phyloP scores from a whole-genome alignment of 129 eudicot species.

The Arctium minus region DNA sequence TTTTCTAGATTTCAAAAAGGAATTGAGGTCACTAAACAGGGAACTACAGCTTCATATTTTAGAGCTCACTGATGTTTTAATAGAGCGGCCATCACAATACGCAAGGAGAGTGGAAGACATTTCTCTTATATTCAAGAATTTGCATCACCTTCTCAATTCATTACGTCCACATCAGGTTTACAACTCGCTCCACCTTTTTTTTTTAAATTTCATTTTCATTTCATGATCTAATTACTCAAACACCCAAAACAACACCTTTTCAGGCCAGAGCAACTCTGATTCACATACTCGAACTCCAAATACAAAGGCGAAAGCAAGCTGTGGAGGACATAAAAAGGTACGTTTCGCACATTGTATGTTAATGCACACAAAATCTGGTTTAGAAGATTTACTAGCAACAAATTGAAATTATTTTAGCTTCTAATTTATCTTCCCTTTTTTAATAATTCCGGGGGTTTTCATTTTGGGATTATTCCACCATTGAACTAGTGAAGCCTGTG shows the following conservation, averaged over 20 bases:
- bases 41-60: slow-evolving; percentile 79
- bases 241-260: not conserved
- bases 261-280: slow-evolving; percentile 92
- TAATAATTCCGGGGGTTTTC: not conserved
- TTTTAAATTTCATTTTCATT: not conserved
- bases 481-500: not conserved
- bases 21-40: slow-evolving; percentile 82
- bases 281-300: slow-evolving; percentile 85
- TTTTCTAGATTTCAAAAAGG: slow-evolving; percentile 80
- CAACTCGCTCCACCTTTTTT: not conserved
- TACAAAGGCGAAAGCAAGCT: slow-evolving; percentile 83
- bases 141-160: slow-evolving; percentile 89
- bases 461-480: not conserved
- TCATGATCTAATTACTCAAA: not conserved
- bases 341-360: not conserved
- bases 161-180: slow-evolving; percentile 86
- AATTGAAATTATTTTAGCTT: too few species aligned
- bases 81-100: slow-evolving; percentile 85
- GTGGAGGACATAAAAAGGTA: slow-evolving; percentile 94
- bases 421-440: not conserved
- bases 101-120: slow-evolving; percentile 96
- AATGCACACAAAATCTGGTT: too few species aligned
- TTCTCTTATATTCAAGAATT: slow-evolving; percentile 78
- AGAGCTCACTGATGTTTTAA: slow-evolving; percentile 86
- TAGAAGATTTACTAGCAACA: too few species aligned